Evolutionary conservation across 2,329 filamentous ascomycete genomes (phyloP), one percentile per base, ranked within the genome.

Genomic region (Arthrocladium fulminans): DNA sequence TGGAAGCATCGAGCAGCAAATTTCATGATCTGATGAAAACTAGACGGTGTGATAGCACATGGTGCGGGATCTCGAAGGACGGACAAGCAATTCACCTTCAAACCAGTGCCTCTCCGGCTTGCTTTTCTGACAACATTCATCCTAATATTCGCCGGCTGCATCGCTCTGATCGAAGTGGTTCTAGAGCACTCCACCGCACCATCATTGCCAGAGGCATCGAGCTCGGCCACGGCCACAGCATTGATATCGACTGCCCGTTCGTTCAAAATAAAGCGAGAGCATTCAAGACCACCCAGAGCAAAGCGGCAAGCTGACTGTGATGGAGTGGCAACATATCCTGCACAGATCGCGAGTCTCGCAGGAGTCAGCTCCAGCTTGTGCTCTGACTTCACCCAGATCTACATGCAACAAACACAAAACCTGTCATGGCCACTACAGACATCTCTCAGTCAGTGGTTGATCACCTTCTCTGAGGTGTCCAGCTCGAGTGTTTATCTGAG

Each of bases 391-490:
- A 29, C 43, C 22, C 13, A 19, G 2, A 35, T 30, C 8, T 45
- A 45, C 43, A 8, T 17, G 15, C 6, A 15, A 13, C 32, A 45
- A 8, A 45, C 43, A 7, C 29, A 27, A 7, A 45, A 45, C 37
- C 15, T 45, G 29, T 45, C 43, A 35, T 45, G 19, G 17, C 43
- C 43, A 6, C 4, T 45, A 17, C 43, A 35, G 15, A 35, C 43
- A 37, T 27, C 29, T 23, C 24, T 45, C 19, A 37, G 43, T 24
- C 43, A 45, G 24, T 45, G 43, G 43, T 20, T 45, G 6, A 23
- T 37, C 10, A 13, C 30, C 12, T 45, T 35, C 30, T 10, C 8
- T 15, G 12, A 6, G 2, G 6, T 45, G 41, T 17, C 40, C 25
- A 3, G 12, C 23, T n/a, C 6, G 13, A 24, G 13, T 27, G 10